A percentile compares a stretch with the other conserved stretches of the same genome.
phyloP scores from a whole-genome alignment of 305 asterid species.

The Lippia alba region DNA sequence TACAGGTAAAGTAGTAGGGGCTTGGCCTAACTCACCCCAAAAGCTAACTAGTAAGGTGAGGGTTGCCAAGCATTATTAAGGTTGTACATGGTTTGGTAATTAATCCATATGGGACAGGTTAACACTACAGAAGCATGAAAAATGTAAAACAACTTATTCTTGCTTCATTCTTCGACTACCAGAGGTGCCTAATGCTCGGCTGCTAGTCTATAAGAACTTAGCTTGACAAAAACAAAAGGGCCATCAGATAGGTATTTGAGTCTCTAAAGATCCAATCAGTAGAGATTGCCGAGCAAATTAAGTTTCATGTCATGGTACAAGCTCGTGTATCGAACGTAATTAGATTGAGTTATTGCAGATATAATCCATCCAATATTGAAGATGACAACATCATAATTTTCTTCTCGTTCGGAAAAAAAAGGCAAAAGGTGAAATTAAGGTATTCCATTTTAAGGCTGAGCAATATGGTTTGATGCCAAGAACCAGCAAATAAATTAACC shows the following conservation, averaged over 20 bases:
- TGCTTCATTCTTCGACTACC: not conserved
- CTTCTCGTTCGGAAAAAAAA: not conserved
- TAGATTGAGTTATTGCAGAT: conserved; percentile 5
- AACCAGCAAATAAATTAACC: conserved; percentile 23
- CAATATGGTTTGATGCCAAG: conserved; percentile 4
- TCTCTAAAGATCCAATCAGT: conserved; percentile 11
- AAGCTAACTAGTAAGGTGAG: too few species aligned
- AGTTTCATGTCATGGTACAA: not conserved
- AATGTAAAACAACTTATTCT: not conserved
- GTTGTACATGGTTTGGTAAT: too few species aligned
- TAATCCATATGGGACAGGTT: too few species aligned
- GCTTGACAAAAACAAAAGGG: conserved; percentile 10
- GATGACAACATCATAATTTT: conserved; percentile 1
- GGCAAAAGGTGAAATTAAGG: not conserved
- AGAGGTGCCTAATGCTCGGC: not conserved
- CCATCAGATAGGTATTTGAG: conserved; percentile 11
- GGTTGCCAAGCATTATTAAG: too few species aligned
- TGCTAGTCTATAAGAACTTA: conserved; percentile 13
- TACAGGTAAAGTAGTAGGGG: too few species aligned
- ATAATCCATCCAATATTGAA: conserved; percentile 8
- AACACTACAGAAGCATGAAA: not conserved
- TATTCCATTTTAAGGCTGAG: conserved; percentile 13
- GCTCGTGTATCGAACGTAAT: conserved; percentile 19
- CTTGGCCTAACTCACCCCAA: too few species aligned
- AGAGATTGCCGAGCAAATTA: not conserved